Evolutionary conservation across 306 rosid species (phyloP), one percentile per base, ranked within the genome.

Genomic region (Leucaena leucocephala): DNA sequence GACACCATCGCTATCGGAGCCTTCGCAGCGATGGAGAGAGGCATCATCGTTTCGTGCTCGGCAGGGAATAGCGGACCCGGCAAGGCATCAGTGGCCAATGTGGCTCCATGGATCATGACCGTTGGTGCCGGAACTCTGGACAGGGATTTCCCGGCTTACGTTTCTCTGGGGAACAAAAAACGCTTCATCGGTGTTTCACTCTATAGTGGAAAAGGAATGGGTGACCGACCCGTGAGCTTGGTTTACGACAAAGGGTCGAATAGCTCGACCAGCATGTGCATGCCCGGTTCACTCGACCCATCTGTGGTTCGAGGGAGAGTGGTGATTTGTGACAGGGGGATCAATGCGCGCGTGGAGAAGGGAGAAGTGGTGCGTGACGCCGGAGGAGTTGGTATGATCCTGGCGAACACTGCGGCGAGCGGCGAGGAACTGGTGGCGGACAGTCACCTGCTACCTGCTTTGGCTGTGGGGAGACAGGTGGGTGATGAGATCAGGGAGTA

Each of bases 101-200:
- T 88, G 6, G 98, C 98, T 0, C 98, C 98, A 0, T 95, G 98
- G 98, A 82, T 95, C 75, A 95, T 92, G 98, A 95, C 98, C 8
- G 96, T 95, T 15, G 98, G 98, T 1, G 98, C 98, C 0, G 98
- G 98, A 0, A 94, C 98, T 0, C 54, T 94, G 2, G 98, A 95
- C 68, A 85, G 98, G 8, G 98, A 95, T 48, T 95, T 95, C 63
- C 98, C 98, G 4, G 98, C 98, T 64, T 91, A 68, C 36, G 88
- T 87, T 2, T 14, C 33, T 3, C 83, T 92, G 0, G 98, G 98
- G 0, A 88, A 86, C 73, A 82, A 88, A 1, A 82, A 81, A 17
- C 84, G 74, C 35, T 80, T 84, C 78, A 27, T 46, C 0, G 98
- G 98, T 0, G 97, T 91, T 9, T 95, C 98, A 0, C 94, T 95